These are phyloP conservation scores for Glonium stellatum DNA, from an alignment of 495 filamentous ascomycete species.

Conservation along the genomic window DNA sequence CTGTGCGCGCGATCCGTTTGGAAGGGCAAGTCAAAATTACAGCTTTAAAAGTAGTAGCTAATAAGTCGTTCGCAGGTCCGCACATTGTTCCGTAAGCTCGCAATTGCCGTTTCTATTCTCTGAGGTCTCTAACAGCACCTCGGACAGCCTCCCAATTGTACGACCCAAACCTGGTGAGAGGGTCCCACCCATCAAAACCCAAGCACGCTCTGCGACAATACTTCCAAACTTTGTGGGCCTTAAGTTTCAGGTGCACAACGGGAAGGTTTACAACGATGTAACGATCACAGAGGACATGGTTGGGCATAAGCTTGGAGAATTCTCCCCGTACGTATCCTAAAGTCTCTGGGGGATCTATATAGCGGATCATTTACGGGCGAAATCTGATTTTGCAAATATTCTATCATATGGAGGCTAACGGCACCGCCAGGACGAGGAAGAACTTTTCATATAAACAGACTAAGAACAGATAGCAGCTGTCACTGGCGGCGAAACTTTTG, in stretches of 20 bases:
- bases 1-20: constrained; percentile 63
- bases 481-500: constrained; percentile 6
- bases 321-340: constrained; percentile 64
- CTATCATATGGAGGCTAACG: constrained; percentile 7
- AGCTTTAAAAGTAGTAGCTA: background rate
- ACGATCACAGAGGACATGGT: constrained; percentile 96
- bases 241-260: constrained; percentile 90
- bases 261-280: constrained; percentile 85
- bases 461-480: constrained; percentile 57
- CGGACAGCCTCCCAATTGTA: constrained; percentile 53
- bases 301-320: constrained; percentile 94
- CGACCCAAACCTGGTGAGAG: constrained; percentile 55
- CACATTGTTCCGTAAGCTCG: constrained; percentile 63
- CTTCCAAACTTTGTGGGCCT: constrained; percentile 93
- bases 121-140: constrained; percentile 9
- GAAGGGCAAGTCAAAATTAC: constrained; percentile 51
- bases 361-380: too few species aligned
- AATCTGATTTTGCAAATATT: background rate
- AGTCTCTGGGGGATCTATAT: too few species aligned
- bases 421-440: constrained; percentile 66
- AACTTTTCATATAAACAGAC: constrained; percentile 71
- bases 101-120: background rate
- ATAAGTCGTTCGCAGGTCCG: constrained; percentile 44
- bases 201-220: constrained; percentile 86
- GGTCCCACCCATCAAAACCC: constrained; percentile 72